Conservation (phyloP, 2,329 filamentous ascomycete species). For the Penicillium hordei region DNA sequence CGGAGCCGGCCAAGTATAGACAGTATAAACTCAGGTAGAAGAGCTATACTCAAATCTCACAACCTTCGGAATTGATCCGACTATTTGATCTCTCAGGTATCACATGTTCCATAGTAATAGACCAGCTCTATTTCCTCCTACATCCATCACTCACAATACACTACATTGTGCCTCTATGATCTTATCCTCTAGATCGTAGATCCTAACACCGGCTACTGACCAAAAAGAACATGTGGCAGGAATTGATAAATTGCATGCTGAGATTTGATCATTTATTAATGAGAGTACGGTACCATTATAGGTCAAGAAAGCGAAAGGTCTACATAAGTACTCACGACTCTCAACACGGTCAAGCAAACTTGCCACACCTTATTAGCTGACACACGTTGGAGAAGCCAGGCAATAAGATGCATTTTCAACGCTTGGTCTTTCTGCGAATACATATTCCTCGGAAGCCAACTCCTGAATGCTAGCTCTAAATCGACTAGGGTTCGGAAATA, state of each 20-base stretch:
- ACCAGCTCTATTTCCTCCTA: too few relatives aligned
- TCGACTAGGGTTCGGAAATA: neutral
- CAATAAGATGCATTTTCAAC: too few relatives aligned
- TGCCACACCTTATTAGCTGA: neutral
- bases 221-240: neutral
- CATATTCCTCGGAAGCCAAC: neutral
- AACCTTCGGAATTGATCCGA: neutral
- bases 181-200: too few relatives aligned
- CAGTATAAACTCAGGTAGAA: too few relatives aligned
- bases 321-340: neutral
- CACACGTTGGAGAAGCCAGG: neutral
- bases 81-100: too few relatives aligned
- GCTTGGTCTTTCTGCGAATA: neutral
- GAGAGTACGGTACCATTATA: neutral
- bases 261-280: neutral
- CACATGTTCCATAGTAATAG: too few relatives aligned
- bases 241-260: neutral
- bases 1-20: too few relatives aligned
- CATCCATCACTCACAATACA: too few relatives aligned
- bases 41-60: neutral
- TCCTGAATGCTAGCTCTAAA: neutral
- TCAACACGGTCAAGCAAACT: neutral
- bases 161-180: too few relatives aligned
- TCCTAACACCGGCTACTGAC: too few relatives aligned
- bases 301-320: neutral